Percentiles rank a stretch among this genome's conserved stretches.
Evolutionary conservation across 2,329 filamentous ascomycete species (phyloP).

Genomic region (Thermothelomyces thermophilus): DNA sequence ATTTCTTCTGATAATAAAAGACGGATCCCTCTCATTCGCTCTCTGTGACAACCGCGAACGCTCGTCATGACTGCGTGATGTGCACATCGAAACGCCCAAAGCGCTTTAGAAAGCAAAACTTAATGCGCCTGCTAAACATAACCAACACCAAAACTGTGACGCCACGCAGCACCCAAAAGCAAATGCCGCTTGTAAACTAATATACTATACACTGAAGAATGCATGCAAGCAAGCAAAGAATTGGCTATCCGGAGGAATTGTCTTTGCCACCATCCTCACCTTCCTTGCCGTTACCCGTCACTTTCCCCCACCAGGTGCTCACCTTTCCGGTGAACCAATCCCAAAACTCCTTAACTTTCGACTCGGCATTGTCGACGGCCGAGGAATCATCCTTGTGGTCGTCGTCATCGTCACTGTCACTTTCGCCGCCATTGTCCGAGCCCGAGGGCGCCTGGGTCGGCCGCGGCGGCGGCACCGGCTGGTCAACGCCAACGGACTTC

Average conservation of each 20-base stretch:
- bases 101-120: background rate
- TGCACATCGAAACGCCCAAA: background rate
- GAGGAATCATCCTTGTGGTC: slow-evolving; percentile 19
- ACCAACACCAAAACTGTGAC: background rate
- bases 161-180: slow-evolving; percentile 2
- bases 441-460: slow-evolving; percentile 18
- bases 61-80: too few species aligned
- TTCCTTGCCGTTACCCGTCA: slow-evolving; percentile 26
- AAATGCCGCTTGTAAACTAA: too few species aligned
- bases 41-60: too few species aligned
- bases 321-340: slow-evolving; percentile 47
- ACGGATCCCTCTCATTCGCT: too few species aligned
- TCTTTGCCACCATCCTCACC: background rate
- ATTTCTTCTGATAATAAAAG: too few species aligned
- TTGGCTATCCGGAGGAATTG: background rate
- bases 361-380: slow-evolving; percentile 28
- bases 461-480: slow-evolving; percentile 21
- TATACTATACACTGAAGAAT: too few species aligned
- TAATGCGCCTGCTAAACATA: background rate
- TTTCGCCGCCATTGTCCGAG: slow-evolving; percentile 4
- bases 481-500: slow-evolving; percentile 24
- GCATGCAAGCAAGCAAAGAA: background rate
- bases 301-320: slow-evolving; percentile 40
- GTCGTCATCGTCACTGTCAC: background rate
- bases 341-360: slow-evolving; percentile 37